Evolutionary conservation across 495 filamentous ascomycete species (phyloP).

Genomic region (Penicillium diatomitis): DNA sequence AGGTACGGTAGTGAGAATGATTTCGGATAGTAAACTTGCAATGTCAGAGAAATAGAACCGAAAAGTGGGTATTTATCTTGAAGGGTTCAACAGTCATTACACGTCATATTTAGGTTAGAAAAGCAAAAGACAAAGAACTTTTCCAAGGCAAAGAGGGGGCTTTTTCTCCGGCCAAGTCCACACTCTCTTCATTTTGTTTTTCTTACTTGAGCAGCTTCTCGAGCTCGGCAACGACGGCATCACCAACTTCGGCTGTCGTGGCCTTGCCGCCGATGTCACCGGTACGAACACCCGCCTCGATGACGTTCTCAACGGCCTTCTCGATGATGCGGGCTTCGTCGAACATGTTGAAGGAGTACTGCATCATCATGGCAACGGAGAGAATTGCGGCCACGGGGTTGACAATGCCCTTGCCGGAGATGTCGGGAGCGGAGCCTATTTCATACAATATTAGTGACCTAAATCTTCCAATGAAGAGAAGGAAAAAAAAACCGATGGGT

Average conservation of each 20-base stretch:
- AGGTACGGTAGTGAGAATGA: too few species aligned
- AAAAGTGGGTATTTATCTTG: slow-evolving; percentile 22
- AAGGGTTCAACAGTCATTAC: slow-evolving; percentile 14
- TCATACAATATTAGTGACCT: background rate
- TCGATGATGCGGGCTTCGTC: slow-evolving; percentile 44
- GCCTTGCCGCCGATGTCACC: slow-evolving; percentile 47
- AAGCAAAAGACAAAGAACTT: too few species aligned
- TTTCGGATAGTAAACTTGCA: background rate
- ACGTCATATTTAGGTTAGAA: slow-evolving; percentile 7
- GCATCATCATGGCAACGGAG: slow-evolving; percentile 47
- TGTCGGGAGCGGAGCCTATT: slow-evolving; percentile 44
- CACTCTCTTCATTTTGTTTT: too few species aligned
- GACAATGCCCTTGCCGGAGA: slow-evolving; percentile 81
- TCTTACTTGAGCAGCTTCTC: slow-evolving; percentile 35
- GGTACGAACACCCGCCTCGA: slow-evolving; percentile 43
- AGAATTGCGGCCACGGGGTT: slow-evolving; percentile 53
- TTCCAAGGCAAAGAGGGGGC: background rate
- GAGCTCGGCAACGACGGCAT: slow-evolving; percentile 42
- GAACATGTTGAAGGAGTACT: slow-evolving; percentile 43
- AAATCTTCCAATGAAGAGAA: background rate
- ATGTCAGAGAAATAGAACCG: slow-evolving; percentile 4
- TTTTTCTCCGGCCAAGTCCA: slow-evolving; percentile 3
- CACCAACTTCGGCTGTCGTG: slow-evolving; percentile 42
- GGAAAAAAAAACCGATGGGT: too few species aligned
- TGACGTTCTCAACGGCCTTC: slow-evolving; percentile 42